Evolutionary conservation across 2,329 filamentous ascomycete genomes (phyloP), one percentile per base, ranked within the genome.

Genomic region (Penicillium sp.): DNA sequence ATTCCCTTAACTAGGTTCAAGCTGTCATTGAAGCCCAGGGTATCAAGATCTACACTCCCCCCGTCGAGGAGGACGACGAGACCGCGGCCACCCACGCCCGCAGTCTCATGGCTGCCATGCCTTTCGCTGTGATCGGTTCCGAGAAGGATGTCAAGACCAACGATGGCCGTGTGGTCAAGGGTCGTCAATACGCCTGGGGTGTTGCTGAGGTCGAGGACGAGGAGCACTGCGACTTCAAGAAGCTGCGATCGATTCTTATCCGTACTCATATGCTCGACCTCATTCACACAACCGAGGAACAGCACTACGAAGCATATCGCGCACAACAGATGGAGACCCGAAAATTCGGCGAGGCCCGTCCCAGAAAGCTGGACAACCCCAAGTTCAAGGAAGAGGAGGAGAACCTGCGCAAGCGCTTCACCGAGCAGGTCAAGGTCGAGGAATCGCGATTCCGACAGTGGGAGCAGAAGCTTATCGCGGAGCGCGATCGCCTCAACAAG

Each of bases 321-420:
- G 95, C 95, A 59, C 92, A 96, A 82, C 96, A 99, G 83, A 99
- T 99, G 95, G 95, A 99, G 86, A 99, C 95, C 55, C 89, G 95
- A 83, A 99, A 99, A 84, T 98, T 99, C 73, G 95, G 95, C 81
- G 96, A 99, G 84, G 94, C 93, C 63, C 90, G 94, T 70, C 95
- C 95, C 71, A 88, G 94, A 82, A 99, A 99, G 88, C 86, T 99
- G 73, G 95, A 99, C 84, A 99, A 99, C 86, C 95, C 95, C 83
- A 99, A 99, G 86, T 99, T 98, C 88, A 99, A 99, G 88, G 95
- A 99, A 81, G 95, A 99, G 82, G 95, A 99, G 79, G 95, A 99
- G 86, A 91, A 92, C 66, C 89, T 99, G 69, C 90, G 95, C 83
- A 99, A 99, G 89, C 89, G 96, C 72, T 99, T 99, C 84, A 99